Conservation (phyloP, 2,329 filamentous ascomycete genomes). For the Calonectria montana region DNA sequence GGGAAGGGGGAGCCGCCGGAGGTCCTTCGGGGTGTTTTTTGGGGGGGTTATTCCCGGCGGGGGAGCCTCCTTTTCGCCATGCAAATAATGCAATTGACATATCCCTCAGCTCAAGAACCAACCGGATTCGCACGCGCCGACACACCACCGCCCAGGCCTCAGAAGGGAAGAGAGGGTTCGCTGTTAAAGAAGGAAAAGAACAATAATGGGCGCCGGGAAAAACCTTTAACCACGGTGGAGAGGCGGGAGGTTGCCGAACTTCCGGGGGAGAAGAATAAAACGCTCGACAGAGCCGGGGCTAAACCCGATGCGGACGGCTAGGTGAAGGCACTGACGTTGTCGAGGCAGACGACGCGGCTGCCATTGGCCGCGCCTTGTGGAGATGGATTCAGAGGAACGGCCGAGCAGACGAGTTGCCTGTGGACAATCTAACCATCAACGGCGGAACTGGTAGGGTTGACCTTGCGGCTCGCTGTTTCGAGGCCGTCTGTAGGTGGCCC, state of each 20-base stretch:
- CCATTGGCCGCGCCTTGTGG: background rate
- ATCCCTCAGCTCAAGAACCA: slow-evolving; percentile 6
- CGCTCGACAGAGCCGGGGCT: background rate
- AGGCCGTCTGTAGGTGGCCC: background rate
- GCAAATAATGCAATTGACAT: slow-evolving; percentile 11
- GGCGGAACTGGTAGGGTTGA: background rate
- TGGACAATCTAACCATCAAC: background rate
- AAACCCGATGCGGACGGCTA: background rate
- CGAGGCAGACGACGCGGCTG: background rate
- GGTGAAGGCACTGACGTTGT: background rate
- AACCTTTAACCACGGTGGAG: slow-evolving; percentile 25
- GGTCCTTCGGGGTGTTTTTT: background rate
- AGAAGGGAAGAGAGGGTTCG: no score
- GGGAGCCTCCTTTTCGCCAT: background rate
- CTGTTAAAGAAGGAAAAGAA: no score
- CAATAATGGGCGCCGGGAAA: slow-evolving; percentile 9
- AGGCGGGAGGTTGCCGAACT: slow-evolving; percentile 10
- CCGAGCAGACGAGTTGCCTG: background rate
- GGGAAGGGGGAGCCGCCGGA: background rate
- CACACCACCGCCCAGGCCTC: background rate
- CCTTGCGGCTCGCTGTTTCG: background rate
- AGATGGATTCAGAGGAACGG: background rate
- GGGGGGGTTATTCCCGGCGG: background rate
- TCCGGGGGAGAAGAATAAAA: slow-evolving; percentile 2
- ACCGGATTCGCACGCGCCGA: background rate